A percentile compares a stretch with the other conserved stretches of the same genome.
These are phyloP conservation scores for Sphagnum contortum DNA, from an alignment of 225 moss, liverwort and hornwort species.

Conservation along the genomic window DNA sequence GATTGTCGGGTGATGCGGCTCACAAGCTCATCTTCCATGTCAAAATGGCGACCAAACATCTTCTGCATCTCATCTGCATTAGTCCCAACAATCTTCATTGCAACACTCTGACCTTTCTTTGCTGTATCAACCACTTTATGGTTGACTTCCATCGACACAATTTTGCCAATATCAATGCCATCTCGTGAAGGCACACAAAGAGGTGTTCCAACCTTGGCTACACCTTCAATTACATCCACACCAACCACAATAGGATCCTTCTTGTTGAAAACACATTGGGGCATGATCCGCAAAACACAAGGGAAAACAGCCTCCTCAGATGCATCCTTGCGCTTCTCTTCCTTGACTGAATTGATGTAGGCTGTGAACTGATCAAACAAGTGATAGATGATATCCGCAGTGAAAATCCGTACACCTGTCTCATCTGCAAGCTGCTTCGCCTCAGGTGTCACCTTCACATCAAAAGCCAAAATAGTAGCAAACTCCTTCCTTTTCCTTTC, in stretches of 20 bases:
- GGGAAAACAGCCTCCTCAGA: constrained; percentile 98
- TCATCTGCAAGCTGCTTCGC: constrained; percentile 96
- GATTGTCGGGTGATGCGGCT: constrained; percentile 89
- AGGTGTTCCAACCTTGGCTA: constrained; percentile 96
- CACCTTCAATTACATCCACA: constrained; percentile 83
- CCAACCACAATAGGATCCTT: constrained; percentile 97
- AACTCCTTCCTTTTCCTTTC: constrained; percentile 94
- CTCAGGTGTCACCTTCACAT: constrained; percentile 91
- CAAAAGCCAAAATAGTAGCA: constrained; percentile 94
- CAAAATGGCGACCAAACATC: constrained; percentile 98
- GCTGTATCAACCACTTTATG: constrained; percentile 97
- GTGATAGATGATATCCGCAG: constrained; percentile 98
- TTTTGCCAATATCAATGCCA: constrained; percentile 87
- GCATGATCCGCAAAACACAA: constrained; percentile 84
- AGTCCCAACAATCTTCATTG: constrained; percentile 85
- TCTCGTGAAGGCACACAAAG: constrained; percentile 90
- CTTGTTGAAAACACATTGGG: constrained; percentile 98
- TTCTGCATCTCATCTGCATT: constrained; percentile 94
- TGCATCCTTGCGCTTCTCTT: constrained; percentile 95
- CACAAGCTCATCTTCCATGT: constrained; percentile 84
- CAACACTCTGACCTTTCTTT: constrained; percentile 90
- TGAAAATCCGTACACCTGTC: constrained; percentile 93
- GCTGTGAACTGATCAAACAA: constrained; percentile 96
- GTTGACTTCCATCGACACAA: constrained; percentile 95
- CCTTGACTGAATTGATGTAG: constrained; percentile 74